Base-by-base conservation (phyloP, 139 green algal genomes). In the Haematococcus lacustris region DNA sequence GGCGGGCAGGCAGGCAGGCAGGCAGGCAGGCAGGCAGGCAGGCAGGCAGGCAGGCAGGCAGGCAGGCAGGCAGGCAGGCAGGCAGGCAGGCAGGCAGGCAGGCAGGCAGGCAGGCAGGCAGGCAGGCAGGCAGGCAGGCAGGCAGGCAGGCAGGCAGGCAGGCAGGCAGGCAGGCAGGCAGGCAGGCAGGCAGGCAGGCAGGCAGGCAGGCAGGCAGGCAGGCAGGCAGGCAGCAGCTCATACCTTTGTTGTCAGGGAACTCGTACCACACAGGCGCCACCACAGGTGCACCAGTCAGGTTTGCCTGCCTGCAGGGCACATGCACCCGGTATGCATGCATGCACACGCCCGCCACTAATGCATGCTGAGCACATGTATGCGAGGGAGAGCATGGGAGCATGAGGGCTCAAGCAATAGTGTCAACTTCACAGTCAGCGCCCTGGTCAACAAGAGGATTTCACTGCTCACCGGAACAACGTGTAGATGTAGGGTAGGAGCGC, bases 401-500 rank as follows among this genome's bases (percentile, higher is more conserved):
- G n/a, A n/a, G n/a, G n/a, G n/a, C 6, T 53, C 9, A 9, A 53
- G 43, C 43, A 53, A 9, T 17, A 53, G 43, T 53, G 43, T 17
- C 43, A 53, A 53, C 43, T 9, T 53, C 43, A 53, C 9, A 28
- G 43, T 53, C 9, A 28, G 43, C 9, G 9, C n/a, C n/a, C n/a
- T n/a, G n/a, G n/a, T n/a, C n/a, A n/a, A n/a, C n/a, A n/a, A n/a
- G n/a, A n/a, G n/a, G 17, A 9, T 53, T 53, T 53, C 43, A 53
- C 43, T 17, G 9, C 68, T 0, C 66, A 78, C 73, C 82, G 81
- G 86, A 99, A 99, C 5, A 96, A 81, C 4, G 94, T 98, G 89
- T 98, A 99, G 2, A 98, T 81, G 86, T 98, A 97, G 23, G 96
- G 96, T 80, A 99, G 83, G 69, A 98, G 81, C 25, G 73, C 71